Base-by-base conservation (phyloP, 306 rosid genomes). In the Castanopsis chinensis region DNA sequence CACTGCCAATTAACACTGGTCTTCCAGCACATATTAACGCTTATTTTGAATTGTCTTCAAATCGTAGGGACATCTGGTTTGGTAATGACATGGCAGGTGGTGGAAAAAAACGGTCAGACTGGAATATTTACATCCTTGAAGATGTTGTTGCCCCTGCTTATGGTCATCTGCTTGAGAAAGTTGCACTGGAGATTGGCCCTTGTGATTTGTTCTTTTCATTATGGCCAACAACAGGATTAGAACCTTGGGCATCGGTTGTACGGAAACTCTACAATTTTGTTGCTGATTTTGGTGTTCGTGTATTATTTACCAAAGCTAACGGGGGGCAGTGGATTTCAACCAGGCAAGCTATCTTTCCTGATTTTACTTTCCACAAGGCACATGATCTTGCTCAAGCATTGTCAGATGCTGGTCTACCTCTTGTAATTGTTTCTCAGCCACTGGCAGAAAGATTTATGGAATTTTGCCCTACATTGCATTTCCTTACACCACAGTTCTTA, bases 31-130 rank as follows among this genome's bases (percentile, higher is more conserved):
- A 94, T 81, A 87, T 94, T 60, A 94, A 94, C 85, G 97, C 97
- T 43, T 94, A 94, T 90, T 94, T 94, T 75, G 99, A 94, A 79
- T 85, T 94, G 86, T 94, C 99, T 61, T 94, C 99, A 78, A 92
- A 94, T 91, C 91, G 99, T 69, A 91, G 99, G 85, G 99, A 94
- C 89, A 92, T 94, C 83, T 94, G 99, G 99, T 92, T 92, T 80
- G 99, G 99, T 73, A 88, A 93, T 63, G 97, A 94, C 82, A 94
- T 94, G 99, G 86, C 97, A 56, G 99, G 99, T 65, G 97, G 92
- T 78, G 99, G 99, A 79, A 92, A 92, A 86, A 92, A 92, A 78
- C 97, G 99, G 43, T 92, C 99, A 83, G 97, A 94, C 49, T 94
- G 99, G 99, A 94, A 94, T 85, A 87, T 91, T 76, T 92, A 92